phyloP scores from a whole-genome alignment of 306 rosid genomes.

The Vicia faba region DNA sequence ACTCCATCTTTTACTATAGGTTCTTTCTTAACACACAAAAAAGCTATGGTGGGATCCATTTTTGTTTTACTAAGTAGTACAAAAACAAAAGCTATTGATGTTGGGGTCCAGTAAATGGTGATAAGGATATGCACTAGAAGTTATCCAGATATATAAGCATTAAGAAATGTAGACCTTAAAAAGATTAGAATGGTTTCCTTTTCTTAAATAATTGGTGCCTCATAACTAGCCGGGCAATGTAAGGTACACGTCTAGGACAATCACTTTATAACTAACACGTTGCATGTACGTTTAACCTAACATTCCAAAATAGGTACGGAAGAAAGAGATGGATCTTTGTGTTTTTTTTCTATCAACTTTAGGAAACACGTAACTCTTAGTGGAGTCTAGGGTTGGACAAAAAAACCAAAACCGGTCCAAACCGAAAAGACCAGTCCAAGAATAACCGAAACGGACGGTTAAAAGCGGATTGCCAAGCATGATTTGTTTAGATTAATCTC shows the following conservation, averaged over 20 bases:
- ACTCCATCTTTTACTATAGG: background rate
- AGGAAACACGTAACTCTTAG: too few relatives aligned
- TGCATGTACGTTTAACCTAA: slow-evolving; percentile 24
- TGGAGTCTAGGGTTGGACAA: too few relatives aligned
- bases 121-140: slow-evolving; percentile 36
- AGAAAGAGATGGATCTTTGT: background rate
- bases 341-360: too few relatives aligned
- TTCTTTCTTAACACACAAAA: background rate
- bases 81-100: slow-evolving; percentile 21
- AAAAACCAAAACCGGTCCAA: too few relatives aligned
- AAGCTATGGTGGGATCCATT: slow-evolving; percentile 5
- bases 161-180: slow-evolving; percentile 19
- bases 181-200: slow-evolving; percentile 24
- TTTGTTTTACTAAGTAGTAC: slow-evolving; percentile 9
- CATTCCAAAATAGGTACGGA: background rate
- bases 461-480: too few relatives aligned
- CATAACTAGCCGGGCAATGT: slow-evolving; percentile 36
- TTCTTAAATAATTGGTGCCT: background rate
- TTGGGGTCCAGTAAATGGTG: slow-evolving; percentile 40
- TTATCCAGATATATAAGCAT: slow-evolving; percentile 22
- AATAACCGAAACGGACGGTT: too few relatives aligned
- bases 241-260: slow-evolving; percentile 42
- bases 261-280: slow-evolving; percentile 25
- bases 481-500: too few relatives aligned
- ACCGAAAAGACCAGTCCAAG: too few relatives aligned